Evolutionary conservation across 2,329 filamentous ascomycete genomes (phyloP), one percentile per base, ranked within the genome.

Genomic region (Dothidotthia symphoricarpi): DNA sequence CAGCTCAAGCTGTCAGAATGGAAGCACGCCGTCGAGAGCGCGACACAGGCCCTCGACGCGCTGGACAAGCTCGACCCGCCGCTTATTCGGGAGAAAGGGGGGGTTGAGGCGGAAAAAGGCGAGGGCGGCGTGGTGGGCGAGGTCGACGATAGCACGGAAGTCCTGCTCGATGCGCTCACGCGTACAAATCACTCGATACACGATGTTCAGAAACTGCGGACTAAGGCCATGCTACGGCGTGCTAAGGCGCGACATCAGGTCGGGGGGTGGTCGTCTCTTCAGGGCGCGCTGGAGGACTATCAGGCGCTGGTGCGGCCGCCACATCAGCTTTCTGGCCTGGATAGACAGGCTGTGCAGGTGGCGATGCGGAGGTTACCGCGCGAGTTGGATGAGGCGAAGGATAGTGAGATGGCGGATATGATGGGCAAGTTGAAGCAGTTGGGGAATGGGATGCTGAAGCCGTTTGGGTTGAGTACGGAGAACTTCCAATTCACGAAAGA

Each of bases 401-500:
- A 95, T 59, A 78, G 77, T 53, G 93, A 98, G 69, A 88, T 93
- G 78, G 83, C 79, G 3, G 91, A 98, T 70, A 96, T 97, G 89
- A 95, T 95, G 89, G 87, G 85, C 13, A 96, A 97, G 71, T 69
- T 98, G 55, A 96, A 95, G 63, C 82, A 86, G 68, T 72, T 98
- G 43, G 93, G 93, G 0, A 95, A 98, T 62, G 88, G 89, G 1
- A 81, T 98, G 12, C 66, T 98, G 34, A 95, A 86, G 63, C 91
- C 91, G 0, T 97, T 97, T 72, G 93, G 93, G 1, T 69, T 98
- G 52, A 94, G 86, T 42, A 97, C 93, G 9, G 84, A 95, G 30
- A 95, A 94, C 64, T 97, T 98, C 62, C 82, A 95, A 48, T 94
- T 97, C 76, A 81, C 85, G 17, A 88, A 96, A 68, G 91, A 96